A percentile compares a stretch with the other conserved stretches of the same genome.
Evolutionary conservation across 352 stramenopile genomes (phyloP).

Genomic region (Thraustochytrium striatum): DNA sequence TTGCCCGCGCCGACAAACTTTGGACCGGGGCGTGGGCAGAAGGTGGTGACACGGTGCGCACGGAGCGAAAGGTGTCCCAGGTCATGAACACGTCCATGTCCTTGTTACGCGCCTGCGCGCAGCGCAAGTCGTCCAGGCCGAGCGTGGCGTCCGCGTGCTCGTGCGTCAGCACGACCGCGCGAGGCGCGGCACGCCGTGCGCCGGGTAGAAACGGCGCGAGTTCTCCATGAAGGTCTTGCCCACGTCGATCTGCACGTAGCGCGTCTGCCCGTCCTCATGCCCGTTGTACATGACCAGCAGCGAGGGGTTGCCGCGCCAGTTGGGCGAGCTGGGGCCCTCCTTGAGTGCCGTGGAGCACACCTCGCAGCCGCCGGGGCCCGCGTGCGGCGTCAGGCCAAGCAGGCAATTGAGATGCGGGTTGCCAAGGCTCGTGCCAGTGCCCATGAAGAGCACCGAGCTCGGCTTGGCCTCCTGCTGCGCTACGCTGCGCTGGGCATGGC

Average conservation of each 20-base stretch:
- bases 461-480: too few relatives aligned
- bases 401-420: constrained; percentile 42
- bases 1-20: constrained; percentile 46
- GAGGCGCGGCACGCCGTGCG: constrained; percentile 59
- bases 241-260: constrained; percentile 74
- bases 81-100: constrained; percentile 62
- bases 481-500: too few relatives aligned
- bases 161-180: constrained; percentile 71
- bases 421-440: constrained; percentile 17
- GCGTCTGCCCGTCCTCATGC: background rate
- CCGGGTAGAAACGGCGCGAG: constrained; percentile 65
- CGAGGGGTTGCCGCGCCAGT: constrained; percentile 31
- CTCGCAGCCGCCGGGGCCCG: constrained; percentile 7
- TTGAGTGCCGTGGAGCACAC: constrained; percentile 2
- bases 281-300: constrained; percentile 17
- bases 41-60: too few relatives aligned
- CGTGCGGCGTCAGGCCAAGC: background rate
- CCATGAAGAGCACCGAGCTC: constrained; percentile 5
- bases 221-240: constrained; percentile 79
- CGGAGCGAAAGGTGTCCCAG: constrained; percentile 61
- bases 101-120: constrained; percentile 66
- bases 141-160: constrained; percentile 74
- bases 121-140: constrained; percentile 73
- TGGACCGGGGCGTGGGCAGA: too few relatives aligned
- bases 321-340: background rate